Conservation (phyloP, 2,329 filamentous ascomycete species). For the Neofusicoccum sp. region DNA sequence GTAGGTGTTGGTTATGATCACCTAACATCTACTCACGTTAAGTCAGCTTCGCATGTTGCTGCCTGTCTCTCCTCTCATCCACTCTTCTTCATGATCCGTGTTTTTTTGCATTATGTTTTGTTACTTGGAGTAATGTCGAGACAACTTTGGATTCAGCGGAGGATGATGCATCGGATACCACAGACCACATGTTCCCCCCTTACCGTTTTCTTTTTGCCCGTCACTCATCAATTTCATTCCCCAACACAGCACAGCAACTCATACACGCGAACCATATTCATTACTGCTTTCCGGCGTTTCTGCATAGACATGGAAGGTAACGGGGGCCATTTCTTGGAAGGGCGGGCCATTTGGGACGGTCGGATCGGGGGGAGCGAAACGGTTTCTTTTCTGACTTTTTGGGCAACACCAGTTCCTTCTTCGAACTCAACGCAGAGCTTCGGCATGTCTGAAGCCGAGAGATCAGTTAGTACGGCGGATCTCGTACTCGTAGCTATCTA, state of each 20-base stretch:
- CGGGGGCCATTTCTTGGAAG: not conserved
- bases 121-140: not conserved
- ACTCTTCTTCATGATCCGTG: not conserved
- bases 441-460: no score
- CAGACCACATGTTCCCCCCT: not conserved
- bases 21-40: not conserved
- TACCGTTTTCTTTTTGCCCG: not conserved
- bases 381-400: no score
- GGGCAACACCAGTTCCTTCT: no score
- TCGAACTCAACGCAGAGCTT: no score
- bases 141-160: not conserved
- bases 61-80: not conserved
- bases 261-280: not conserved
- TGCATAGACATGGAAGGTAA: not conserved
- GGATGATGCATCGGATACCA: constrained; percentile 15
- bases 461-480: no score
- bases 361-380: not conserved
- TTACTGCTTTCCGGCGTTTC: not conserved
- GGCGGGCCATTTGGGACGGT: not conserved
- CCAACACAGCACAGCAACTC: not conserved
- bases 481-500: no score
- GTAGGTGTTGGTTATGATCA: constrained; percentile 25
- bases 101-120: not conserved
- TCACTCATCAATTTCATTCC: not conserved
- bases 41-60: not conserved